phyloP scores from a whole-genome alignment of 1,139 yeast genomes.

The Zygotorulaspora mrakii region DNA sequence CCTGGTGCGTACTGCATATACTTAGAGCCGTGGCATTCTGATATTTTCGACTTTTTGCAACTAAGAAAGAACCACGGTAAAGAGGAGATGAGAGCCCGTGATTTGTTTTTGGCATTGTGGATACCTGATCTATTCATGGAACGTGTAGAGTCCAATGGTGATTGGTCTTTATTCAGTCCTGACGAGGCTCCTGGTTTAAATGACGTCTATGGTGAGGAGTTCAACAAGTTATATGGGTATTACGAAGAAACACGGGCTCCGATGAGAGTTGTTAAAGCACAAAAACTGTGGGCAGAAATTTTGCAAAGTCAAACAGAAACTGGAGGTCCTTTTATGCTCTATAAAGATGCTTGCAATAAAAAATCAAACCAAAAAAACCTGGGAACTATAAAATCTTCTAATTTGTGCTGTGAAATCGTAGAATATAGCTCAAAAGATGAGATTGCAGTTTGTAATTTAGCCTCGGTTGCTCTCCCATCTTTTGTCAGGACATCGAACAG shows the following conservation, averaged over 20 bases:
- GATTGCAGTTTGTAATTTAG: slow-evolving; percentile 87
- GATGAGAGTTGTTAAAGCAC: slow-evolving; percentile 66
- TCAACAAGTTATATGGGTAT: slow-evolving; percentile 59
- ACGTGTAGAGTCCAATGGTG: slow-evolving; percentile 70
- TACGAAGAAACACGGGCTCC: slow-evolving; percentile 68
- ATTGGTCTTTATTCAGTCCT: slow-evolving; percentile 86
- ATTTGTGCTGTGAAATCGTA: slow-evolving; percentile 85
- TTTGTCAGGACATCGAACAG: slow-evolving; percentile 47
- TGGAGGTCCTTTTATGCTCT: slow-evolving; percentile 88
- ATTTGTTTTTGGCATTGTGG: slow-evolving; percentile 84
- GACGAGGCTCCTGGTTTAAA: slow-evolving; percentile 80
- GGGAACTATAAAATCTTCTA: slow-evolving; percentile 83
- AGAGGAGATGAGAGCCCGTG: slow-evolving; percentile 86
- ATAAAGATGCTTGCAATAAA: slow-evolving; percentile 80
- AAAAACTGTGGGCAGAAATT: slow-evolving; percentile 81
- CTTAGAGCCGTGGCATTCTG: slow-evolving; percentile 90
- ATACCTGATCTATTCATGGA: slow-evolving; percentile 86
- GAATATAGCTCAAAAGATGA: slow-evolving; percentile 84
- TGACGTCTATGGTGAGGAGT: slow-evolving; percentile 79
- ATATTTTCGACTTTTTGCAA: slow-evolving; percentile 75
- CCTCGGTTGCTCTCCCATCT: slow-evolving; percentile 78
- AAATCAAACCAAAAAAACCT: slow-evolving; percentile 83
- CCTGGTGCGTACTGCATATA: slow-evolving; percentile 91
- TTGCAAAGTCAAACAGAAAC: slow-evolving; percentile 89
- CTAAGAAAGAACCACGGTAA: slow-evolving; percentile 87